phyloP scores from a whole-genome alignment of 2,329 filamentous ascomycete genomes.

The Aspergillus sp. region DNA sequence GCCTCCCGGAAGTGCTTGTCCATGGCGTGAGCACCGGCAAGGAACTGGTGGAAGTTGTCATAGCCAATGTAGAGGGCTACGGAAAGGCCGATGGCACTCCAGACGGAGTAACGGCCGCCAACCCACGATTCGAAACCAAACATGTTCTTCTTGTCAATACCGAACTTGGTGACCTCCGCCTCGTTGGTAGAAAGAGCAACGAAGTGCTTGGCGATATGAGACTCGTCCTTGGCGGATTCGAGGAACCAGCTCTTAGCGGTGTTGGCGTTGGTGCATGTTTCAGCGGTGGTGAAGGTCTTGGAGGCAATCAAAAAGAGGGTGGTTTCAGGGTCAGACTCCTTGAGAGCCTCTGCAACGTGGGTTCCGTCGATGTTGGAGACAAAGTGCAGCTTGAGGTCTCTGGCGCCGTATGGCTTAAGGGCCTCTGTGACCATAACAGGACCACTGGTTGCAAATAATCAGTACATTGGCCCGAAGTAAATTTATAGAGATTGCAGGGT shows the following conservation, averaged over 20 bases:
- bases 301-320: slow-evolving; percentile 98
- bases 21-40: slow-evolving; percentile 92
- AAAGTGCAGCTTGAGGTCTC: slow-evolving; percentile 86
- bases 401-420: slow-evolving; percentile 87
- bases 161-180: slow-evolving; percentile 93
- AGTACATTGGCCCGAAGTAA: too few relatives aligned
- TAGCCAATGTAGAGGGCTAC: slow-evolving; percentile 93
- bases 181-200: slow-evolving; percentile 97
- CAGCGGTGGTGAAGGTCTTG: slow-evolving; percentile 98
- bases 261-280: slow-evolving; percentile 96
- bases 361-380: slow-evolving; percentile 99
- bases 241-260: slow-evolving; percentile 97
- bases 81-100: slow-evolving; percentile 95
- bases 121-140: slow-evolving; percentile 99
- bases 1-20: slow-evolving; percentile 95
- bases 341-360: slow-evolving; percentile 90
- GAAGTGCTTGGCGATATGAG: slow-evolving; percentile 91
- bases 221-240: slow-evolving; percentile 68
- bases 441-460: slow-evolving; percentile 52
- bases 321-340: slow-evolving; percentile 85
- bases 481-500: too few relatives aligned
- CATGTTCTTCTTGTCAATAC: slow-evolving; percentile 99
- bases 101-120: slow-evolving; percentile 95
- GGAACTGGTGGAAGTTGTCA: slow-evolving; percentile 96
- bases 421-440: slow-evolving; percentile 99